phyloP scores from a whole-genome alignment of 257 asterid genomes.

The Przewalskia tangutica region DNA sequence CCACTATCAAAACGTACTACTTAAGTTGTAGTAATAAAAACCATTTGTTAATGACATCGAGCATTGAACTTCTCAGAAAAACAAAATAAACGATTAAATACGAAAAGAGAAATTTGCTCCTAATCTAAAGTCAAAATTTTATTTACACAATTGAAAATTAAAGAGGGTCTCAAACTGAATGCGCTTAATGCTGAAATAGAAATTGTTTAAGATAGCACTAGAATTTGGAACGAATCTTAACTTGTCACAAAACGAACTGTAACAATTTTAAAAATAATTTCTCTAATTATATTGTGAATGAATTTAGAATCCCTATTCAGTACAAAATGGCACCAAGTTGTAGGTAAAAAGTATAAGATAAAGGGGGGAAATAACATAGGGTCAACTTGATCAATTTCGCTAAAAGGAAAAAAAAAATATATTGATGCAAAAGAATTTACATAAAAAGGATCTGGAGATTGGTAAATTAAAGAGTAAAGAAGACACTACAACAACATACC shows the following conservation, averaged over 20 bases:
- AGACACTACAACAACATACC: not conserved
- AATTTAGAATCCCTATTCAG: not conserved
- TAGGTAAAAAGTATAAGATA: not conserved
- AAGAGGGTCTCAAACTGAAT: not conserved
- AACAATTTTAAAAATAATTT: not conserved
- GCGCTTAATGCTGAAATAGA: not conserved
- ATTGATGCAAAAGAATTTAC: not conserved
- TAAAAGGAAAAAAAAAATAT: not conserved
- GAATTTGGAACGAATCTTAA: not conserved
- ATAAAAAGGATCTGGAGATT: not conserved
- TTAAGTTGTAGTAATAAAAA: not conserved
- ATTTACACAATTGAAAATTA: no score
- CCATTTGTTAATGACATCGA: not conserved
- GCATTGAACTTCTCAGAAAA: not conserved
- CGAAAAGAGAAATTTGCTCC: not conserved
- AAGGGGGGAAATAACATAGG: not conserved
- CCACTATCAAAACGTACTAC: no score
- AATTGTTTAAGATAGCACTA: not conserved
- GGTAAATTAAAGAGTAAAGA: not conserved
- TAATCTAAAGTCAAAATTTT: not conserved
- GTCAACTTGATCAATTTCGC: not conserved
- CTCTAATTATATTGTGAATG: not conserved
- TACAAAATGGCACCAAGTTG: not conserved
- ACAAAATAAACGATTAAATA: not conserved
- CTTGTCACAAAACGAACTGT: no score